Evolutionary conservation across 2,329 filamentous ascomycete genomes (phyloP), one percentile per base, ranked within the genome.

Genomic region (Chalaropsis thielavioides): DNA sequence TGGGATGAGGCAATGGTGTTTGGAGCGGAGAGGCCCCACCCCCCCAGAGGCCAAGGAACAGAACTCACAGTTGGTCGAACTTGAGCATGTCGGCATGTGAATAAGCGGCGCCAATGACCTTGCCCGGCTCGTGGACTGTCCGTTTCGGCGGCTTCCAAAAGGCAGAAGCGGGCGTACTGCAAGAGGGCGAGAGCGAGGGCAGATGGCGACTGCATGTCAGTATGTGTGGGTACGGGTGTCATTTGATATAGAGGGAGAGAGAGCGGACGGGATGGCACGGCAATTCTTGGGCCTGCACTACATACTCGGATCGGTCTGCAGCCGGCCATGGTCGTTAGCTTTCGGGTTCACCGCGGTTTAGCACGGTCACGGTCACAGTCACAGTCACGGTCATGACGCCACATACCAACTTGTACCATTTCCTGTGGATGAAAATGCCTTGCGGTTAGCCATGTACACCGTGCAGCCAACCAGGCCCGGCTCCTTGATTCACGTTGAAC

Each of bases 371-470:
- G 51, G 24, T 56, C 22, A 58, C 22, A 22, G 51, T 22, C 27
- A 58, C 15, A 17, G 15, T 46, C 43, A 15, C 3, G 51, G 24
- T 56, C 22, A 58, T 58, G 54, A 22, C 13, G 27, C 54, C 13
- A 64, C 81, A 72, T 87, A 97, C 94, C 92, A 80, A 99, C 92
- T 88, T 99, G 92, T 71, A 96, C 90, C 94, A 99, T 99, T 82
- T 99, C 94, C 90, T 97, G 80, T 44, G 24, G 64, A 17, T 7
- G 46, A 58, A 27, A 58, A 17, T 58, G 27, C 13, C 24, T 58
- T 17, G 24, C 8, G 27, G 54, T 58, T 58, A 58, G 54, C 15
- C 15, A 46, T 19, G n/a, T 15, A 58, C 5, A 8, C 35, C 35
- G 10, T 38, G 35, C 8, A 6, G 35, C 35, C 35, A 38, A 8